Percentiles rank a stretch among this genome's conserved stretches.
These are phyloP conservation scores for Cyphellophora attinorum DNA, from an alignment of 2,329 filamentous ascomycete species.

Conservation along the genomic window DNA sequence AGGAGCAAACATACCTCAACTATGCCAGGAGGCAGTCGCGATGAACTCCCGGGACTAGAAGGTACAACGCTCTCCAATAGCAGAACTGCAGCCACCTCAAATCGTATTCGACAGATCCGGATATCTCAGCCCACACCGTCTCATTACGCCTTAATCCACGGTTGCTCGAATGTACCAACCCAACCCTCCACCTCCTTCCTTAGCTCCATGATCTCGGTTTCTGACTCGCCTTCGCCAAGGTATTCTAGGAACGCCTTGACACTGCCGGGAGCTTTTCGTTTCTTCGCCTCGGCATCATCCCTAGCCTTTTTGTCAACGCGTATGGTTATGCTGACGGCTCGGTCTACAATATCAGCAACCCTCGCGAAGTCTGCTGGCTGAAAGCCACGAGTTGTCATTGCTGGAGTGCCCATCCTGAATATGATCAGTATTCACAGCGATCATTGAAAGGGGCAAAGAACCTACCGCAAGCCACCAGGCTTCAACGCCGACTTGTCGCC, in stretches of 20 bases:
- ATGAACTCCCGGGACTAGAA: no score
- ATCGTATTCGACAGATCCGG: no score
- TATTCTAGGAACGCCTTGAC: constrained; percentile 23
- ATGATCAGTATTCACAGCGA: not conserved
- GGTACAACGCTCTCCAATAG: no score
- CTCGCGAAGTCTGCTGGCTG: constrained; percentile 84
- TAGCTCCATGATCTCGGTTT: constrained; percentile 21
- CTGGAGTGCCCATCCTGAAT: constrained; percentile 74
- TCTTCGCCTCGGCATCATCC: constrained; percentile 17
- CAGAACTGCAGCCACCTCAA: no score
- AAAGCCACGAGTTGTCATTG: constrained; percentile 95
- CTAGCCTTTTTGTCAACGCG: constrained; percentile 18
- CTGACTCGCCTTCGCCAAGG: constrained; percentile 21
- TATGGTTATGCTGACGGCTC: constrained; percentile 62
- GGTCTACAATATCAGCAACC: constrained; percentile 82
- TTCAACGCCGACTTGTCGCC: constrained; percentile 96
- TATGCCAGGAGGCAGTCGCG: no score
- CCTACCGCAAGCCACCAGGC: constrained; percentile 76
- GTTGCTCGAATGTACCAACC: constrained; percentile 23
- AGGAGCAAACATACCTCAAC: no score
- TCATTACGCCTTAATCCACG: constrained; percentile 18
- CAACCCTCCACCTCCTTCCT: constrained; percentile 24
- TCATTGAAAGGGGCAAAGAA: not conserved
- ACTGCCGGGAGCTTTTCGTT: constrained; percentile 22
- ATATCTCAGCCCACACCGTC: no score